Base-by-base conservation (phyloP, 129 eudicot genomes). In the Flaveria trinervia region DNA sequence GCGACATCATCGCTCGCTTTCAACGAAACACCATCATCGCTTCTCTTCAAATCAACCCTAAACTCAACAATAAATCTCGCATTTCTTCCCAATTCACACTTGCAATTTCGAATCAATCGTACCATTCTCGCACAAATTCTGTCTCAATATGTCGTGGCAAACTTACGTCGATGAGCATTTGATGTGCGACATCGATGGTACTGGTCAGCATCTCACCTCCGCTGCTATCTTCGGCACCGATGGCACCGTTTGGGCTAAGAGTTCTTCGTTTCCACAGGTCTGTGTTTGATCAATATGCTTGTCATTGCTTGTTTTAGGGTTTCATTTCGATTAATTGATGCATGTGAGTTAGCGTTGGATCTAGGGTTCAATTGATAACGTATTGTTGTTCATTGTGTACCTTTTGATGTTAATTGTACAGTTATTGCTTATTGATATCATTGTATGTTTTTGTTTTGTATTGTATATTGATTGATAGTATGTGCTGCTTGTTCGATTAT, bases 131-230 rank as follows among this genome's bases (percentile, higher is more conserved):
- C 44, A 15, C 36, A 33, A 62, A 43, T 66, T 9, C 26, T 4
- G 2, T 0, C 26, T 68, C 54, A 89, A 54, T 74, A 92, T 92
- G 97, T 92, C 97, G 90, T 92, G 97, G 97, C 97, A 92, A 83
- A 80, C 86, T 18, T 92, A 92, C 81, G 91, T 89, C 0, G 97
- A 92, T 70, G 97, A 92, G 30, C 97, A 92, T 62, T 83, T 92
- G 86, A 89, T 92, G 97, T 85, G 89, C 36, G 94, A 86, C 80
- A 86, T 89, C 17, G 96, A 89, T 10, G 89, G 89, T 41, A 76
- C 67, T 18, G 96, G 89, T 68, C 80, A 81, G 75, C 92, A 80
- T 76, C 96, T 90, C 84, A 11, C 83, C 65, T 79, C 92, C 55
- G 90, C 96, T 22, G 96, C 96, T 71, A 90, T 90, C 77, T 46